Conservation (phyloP, 441 rosid genomes). For the Populus hybrid region DNA sequence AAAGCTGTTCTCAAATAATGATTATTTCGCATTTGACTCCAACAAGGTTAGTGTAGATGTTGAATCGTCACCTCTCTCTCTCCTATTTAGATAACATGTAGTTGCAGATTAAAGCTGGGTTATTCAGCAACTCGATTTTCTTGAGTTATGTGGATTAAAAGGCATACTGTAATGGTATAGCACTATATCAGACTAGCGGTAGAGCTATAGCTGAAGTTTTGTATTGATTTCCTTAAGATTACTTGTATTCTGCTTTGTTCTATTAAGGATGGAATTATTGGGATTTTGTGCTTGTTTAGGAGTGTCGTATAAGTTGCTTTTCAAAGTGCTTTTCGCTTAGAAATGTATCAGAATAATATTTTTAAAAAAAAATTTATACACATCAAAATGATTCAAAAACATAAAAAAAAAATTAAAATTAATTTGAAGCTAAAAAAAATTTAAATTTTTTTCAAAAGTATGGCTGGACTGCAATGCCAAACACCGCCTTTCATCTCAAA, state of each 20-base stretch:
- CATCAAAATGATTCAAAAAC: no score
- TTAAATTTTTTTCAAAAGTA: no score
- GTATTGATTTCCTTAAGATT: neutral
- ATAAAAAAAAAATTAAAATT: no score
- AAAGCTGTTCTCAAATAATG: constrained; percentile 48
- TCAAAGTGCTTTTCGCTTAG: no score
- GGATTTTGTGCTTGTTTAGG: neutral
- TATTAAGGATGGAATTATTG: neutral
- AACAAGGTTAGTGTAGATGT: constrained; percentile 49
- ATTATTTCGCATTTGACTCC: constrained; percentile 63
- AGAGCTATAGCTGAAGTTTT: neutral
- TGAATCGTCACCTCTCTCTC: neutral
- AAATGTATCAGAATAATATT: no score
- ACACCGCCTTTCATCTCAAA: neutral
- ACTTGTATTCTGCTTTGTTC: neutral
- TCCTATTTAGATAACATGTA: neutral
- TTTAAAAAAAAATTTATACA: no score
- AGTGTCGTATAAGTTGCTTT: no score
- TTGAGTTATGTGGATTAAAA: neutral
- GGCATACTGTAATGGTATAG: neutral
- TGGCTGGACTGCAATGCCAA: no score
- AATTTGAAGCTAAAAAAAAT: no score
- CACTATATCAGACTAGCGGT: neutral
- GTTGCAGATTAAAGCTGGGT: neutral
- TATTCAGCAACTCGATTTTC: neutral